Conservation (phyloP, 2,329 filamentous ascomycete species). For the Cercospora berteroae region DNA sequence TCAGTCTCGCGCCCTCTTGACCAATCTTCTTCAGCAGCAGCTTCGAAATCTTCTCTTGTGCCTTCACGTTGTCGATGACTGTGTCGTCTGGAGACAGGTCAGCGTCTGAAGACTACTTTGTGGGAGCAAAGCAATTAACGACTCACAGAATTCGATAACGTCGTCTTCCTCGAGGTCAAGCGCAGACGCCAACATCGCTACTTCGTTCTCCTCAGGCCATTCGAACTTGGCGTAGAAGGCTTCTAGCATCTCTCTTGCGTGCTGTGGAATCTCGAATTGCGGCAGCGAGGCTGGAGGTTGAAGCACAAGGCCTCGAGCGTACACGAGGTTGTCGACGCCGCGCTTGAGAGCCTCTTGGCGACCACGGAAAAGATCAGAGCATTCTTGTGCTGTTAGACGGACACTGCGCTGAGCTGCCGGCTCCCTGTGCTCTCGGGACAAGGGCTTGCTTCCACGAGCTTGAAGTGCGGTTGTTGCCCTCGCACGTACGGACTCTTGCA, state of each 20-base stretch:
- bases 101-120: neutral
- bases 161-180: slow-evolving; percentile 1
- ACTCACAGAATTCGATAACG: slow-evolving; percentile 24
- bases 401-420: neutral
- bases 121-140: neutral
- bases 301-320: neutral
- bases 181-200: slow-evolving; percentile 15
- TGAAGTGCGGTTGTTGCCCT: neutral
- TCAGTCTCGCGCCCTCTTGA: neutral
- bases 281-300: neutral
- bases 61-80: neutral
- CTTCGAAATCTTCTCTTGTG: neutral
- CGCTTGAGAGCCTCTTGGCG: slow-evolving; percentile 9
- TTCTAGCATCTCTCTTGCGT: slow-evolving; percentile 18
- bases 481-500: neutral
- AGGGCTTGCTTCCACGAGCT: neutral
- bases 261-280: neutral
- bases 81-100: neutral
- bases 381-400: neutral
- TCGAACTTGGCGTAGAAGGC: slow-evolving; percentile 15
- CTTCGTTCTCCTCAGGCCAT: slow-evolving; percentile 17
- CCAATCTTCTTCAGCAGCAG: slow-evolving; percentile 1
- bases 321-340: slow-evolving; percentile 14
- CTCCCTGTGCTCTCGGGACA: neutral
- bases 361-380: neutral